These are phyloP conservation scores for Capsella rubella DNA, from an alignment of 441 rosid genomes.

Conservation along the genomic window DNA sequence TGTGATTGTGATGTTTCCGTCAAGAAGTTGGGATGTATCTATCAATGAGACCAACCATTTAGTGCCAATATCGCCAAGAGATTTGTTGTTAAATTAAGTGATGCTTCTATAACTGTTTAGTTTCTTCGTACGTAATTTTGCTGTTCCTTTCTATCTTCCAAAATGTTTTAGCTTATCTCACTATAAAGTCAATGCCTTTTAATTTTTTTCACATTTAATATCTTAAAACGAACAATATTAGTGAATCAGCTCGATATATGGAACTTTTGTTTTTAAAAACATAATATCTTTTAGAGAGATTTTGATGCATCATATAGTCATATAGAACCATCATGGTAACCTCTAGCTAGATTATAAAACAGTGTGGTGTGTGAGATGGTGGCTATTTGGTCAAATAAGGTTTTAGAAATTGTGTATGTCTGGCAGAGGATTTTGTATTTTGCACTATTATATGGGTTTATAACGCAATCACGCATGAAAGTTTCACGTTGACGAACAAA, in stretches of 20 bases:
- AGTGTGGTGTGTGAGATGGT: conserved; percentile 19
- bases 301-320: background rate
- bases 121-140: background rate
- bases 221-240: background rate
- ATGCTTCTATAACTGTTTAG: conserved; percentile 3
- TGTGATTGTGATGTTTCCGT: conserved; percentile 28
- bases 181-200: background rate
- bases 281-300: background rate
- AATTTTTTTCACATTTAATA: background rate
- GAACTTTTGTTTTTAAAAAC: too few relatives aligned
- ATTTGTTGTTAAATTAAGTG: background rate
- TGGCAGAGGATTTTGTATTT: background rate
- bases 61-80: conserved; percentile 6
- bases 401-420: background rate
- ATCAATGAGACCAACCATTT: conserved; percentile 36
- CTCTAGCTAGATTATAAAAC: background rate
- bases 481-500: conserved; percentile 33
- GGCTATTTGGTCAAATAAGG: background rate
- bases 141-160: background rate
- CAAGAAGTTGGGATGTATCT: conserved; percentile 38
- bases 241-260: too few relatives aligned
- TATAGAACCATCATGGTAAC: background rate
- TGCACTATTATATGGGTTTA: background rate
- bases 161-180: conserved; percentile 13
- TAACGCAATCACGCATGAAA: conserved; percentile 14